These are phyloP conservation scores for Claviceps monticola DNA, from an alignment of 2,329 filamentous ascomycete species.

Conservation along the genomic window DNA sequence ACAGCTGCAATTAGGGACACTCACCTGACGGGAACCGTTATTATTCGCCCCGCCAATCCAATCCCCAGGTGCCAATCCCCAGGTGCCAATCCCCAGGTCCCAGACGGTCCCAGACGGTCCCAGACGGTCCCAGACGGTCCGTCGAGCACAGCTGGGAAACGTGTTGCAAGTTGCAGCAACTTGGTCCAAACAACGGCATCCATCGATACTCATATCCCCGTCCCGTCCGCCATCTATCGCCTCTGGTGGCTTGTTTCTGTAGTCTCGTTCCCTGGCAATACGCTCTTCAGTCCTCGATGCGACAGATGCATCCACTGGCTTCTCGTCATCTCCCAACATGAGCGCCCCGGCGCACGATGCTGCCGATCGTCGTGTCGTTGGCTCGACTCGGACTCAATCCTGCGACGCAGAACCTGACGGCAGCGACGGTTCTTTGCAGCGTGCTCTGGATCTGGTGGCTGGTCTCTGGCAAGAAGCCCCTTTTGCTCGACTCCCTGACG, in stretches of 20 bases:
- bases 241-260: not conserved
- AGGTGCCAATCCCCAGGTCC: no score
- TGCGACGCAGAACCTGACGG: not conserved
- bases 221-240: not conserved
- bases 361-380: constrained; percentile 3
- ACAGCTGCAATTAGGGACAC: no score
- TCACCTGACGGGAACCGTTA: no score
- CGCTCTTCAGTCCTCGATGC: not conserved
- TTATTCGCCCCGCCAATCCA: no score
- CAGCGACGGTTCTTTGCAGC: constrained; percentile 5
- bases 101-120: no score
- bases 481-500: constrained; percentile 43
- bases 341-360: constrained; percentile 7
- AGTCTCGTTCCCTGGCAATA: not conserved
- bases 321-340: constrained; percentile 2
- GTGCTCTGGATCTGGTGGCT: constrained; percentile 36
- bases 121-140: no score
- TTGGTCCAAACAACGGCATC: not conserved
- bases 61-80: no score
- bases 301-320: constrained; percentile 4
- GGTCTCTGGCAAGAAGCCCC: constrained; percentile 48
- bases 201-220: not conserved
- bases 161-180: not conserved
- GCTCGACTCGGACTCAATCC: not conserved
- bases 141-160: no score